Conservation (phyloP, 257 asterid species). For the Solanum sitiens region DNA sequence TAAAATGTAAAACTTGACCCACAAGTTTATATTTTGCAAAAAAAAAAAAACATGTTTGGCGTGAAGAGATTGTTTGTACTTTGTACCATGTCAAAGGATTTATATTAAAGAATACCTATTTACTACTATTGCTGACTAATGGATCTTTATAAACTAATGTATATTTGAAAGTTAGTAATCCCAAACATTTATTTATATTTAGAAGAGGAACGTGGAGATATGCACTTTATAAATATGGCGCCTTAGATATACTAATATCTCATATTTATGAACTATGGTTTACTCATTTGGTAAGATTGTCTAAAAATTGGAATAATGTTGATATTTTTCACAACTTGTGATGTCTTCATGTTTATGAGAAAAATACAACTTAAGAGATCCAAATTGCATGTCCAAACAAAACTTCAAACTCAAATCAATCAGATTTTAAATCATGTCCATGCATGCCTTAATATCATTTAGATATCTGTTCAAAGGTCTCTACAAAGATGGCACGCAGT, state of each 20-base stretch:
- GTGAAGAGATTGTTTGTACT: background rate
- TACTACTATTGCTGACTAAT: background rate
- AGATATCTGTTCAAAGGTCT: background rate
- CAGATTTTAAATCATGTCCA: background rate
- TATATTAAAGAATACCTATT: background rate
- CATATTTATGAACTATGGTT: background rate
- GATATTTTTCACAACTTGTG: background rate
- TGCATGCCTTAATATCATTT: background rate
- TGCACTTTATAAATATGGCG: background rate
- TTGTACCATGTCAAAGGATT: background rate
- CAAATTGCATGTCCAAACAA: background rate
- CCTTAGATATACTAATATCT: background rate
- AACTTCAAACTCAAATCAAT: background rate
- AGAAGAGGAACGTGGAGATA: background rate
- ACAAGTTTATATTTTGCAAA: background rate
- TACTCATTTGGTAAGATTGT: background rate
- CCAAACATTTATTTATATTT: no score
- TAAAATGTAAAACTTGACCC: background rate
- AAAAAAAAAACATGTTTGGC: background rate
- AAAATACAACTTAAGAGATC: background rate
- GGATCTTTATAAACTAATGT: background rate
- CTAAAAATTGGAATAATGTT: background rate
- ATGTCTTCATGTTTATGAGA: background rate
- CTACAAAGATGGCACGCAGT: background rate
- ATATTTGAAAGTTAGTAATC: background rate